Percentiles rank a stretch among this genome's conserved stretches.
These are phyloP conservation scores for Rhododendron ovatum DNA, from an alignment of 148 eudicot species.

Conservation along the genomic window DNA sequence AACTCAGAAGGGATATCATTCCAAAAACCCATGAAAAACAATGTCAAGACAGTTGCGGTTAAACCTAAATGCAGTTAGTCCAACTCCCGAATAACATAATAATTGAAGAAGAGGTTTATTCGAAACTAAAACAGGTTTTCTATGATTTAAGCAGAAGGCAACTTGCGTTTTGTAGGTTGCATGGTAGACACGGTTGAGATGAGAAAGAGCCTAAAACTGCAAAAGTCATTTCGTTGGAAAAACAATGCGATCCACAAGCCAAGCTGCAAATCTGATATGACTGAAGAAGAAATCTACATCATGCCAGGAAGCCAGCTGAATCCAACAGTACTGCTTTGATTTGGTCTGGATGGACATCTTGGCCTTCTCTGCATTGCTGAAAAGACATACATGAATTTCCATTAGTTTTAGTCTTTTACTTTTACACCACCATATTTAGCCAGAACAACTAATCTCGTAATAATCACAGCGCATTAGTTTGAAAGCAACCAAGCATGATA, in stretches of 20 bases:
- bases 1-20: neutral
- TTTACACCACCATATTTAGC: neutral
- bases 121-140: neutral
- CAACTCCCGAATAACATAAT: neutral
- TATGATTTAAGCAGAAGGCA: neutral
- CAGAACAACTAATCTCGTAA: neutral
- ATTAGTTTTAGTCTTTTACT: neutral
- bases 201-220: neutral
- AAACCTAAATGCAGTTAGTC: neutral
- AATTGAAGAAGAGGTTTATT: constrained; percentile 1
- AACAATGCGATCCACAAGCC: neutral
- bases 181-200: neutral
- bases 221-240: neutral
- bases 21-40: neutral
- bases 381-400: neutral
- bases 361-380: constrained; percentile 92
- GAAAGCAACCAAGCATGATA: neutral
- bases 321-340: constrained; percentile 80
- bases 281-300: neutral
- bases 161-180: neutral
- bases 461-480: neutral
- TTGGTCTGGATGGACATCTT: constrained; percentile 79
- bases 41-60: neutral
- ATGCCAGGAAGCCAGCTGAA: constrained; percentile 67
- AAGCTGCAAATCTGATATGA: neutral